Evolutionary conservation across 2,329 filamentous ascomycete genomes (phyloP).

Genomic region (Lachnellula hyalina): DNA sequence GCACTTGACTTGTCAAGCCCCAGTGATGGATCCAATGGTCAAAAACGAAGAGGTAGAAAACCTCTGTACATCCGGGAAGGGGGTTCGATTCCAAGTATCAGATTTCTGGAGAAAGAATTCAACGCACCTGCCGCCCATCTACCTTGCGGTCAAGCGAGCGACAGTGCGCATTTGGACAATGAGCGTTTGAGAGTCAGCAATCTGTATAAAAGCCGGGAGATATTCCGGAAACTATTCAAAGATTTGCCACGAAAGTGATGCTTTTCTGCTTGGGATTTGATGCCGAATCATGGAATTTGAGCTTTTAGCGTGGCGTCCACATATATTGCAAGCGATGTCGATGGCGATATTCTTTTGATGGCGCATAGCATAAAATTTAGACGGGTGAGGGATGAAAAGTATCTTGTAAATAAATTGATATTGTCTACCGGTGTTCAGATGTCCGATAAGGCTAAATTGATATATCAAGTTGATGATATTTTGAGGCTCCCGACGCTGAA

Average conservation of each 20-base stretch:
- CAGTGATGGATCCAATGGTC: not conserved
- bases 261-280: not conserved
- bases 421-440: too few relatives aligned
- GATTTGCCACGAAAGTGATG: conserved; percentile 30
- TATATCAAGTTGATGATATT: too few relatives aligned
- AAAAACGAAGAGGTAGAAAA: conserved; percentile 38
- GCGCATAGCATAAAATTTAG: too few relatives aligned
- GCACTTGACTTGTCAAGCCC: not conserved
- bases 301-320: not conserved
- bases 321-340: not conserved
- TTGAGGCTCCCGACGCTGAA: too few relatives aligned
- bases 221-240: conserved; percentile 78
- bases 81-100: conserved; percentile 88
- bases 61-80: conserved; percentile 94
- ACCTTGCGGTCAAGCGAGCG: conserved; percentile 90
- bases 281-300: not conserved
- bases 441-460: too few relatives aligned
- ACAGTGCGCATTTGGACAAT: conserved; percentile 90
- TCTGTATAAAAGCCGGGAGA: conserved; percentile 83
- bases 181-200: conserved; percentile 87
- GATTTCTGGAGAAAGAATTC: conserved; percentile 94
- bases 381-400: too few relatives aligned
- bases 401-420: too few relatives aligned
- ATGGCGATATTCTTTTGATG: not conserved
- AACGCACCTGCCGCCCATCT: conserved; percentile 84